These are phyloP conservation scores for Paraleonurus japonicus DNA, from an alignment of 257 asterid genomes.

Conservation along the genomic window DNA sequence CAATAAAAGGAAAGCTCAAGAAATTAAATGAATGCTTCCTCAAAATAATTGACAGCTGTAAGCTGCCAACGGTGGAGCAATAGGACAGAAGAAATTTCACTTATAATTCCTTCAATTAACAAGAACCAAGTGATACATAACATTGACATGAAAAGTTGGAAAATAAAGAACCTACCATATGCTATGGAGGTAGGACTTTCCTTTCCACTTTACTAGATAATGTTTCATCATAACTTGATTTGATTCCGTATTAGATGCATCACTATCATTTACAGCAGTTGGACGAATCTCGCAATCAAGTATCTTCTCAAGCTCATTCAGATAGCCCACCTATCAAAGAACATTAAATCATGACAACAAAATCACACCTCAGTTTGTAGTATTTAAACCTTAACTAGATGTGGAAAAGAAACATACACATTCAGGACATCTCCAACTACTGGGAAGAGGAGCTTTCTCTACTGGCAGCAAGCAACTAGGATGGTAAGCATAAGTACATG, in stretches of 20 bases:
- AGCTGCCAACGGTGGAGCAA: conserved; percentile 24
- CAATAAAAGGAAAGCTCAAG: neutral
- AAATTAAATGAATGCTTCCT: conserved; percentile 16
- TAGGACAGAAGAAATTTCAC: conserved; percentile 6
- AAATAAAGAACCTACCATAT: conserved; percentile 55
- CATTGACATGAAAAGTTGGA: conserved; percentile 17
- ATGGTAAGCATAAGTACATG: conserved; percentile 79
- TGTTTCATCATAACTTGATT: conserved; percentile 82
- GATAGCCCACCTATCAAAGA: conserved; percentile 70
- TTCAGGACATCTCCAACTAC: conserved; percentile 90
- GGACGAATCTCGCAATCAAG: conserved; percentile 95
- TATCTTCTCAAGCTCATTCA: conserved; percentile 81
- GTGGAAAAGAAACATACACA: conserved; percentile 62
- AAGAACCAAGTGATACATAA: conserved; percentile 9
- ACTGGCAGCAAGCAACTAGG: conserved; percentile 78
- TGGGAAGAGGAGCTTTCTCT: conserved; percentile 59
- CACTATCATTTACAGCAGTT: conserved; percentile 55
- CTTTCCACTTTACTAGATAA: conserved; percentile 96
- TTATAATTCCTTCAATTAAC: conserved; percentile 19
- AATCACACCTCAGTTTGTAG: conserved; percentile 1
- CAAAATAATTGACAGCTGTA: conserved; percentile 21
- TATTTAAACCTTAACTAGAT: conserved; percentile 15
- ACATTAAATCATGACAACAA: conserved; percentile 21
- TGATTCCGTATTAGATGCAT: conserved; percentile 65
- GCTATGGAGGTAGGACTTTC: conserved; percentile 88